A percentile compares a stretch with the other conserved stretches of the same genome.
phyloP scores from a whole-genome alignment of 768 basidiomycete species.

The Rhodotorula taiwanensis region DNA sequence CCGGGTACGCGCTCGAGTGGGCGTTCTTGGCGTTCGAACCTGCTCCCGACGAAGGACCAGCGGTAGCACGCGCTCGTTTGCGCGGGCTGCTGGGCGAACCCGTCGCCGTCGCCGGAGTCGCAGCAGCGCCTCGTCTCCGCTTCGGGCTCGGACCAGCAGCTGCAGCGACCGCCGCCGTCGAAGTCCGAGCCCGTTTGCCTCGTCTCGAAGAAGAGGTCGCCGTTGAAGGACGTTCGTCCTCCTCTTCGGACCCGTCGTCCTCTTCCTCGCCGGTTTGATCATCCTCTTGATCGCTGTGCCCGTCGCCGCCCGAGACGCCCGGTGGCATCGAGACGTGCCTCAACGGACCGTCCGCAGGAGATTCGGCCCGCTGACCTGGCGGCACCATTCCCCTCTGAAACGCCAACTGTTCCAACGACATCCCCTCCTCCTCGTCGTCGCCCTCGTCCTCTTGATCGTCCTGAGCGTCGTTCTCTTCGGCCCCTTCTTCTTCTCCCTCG shows the following conservation, averaged over 20 bases:
- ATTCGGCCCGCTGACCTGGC: too few species aligned
- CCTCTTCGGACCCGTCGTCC: too few species aligned
- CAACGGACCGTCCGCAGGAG: too few species aligned
- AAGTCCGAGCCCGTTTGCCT: neutral
- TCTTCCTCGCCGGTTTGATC: too few species aligned
- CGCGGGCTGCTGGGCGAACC: conserved; percentile 1
- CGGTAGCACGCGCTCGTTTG: neutral
- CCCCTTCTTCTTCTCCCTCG: neutral
- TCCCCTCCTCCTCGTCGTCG: neutral
- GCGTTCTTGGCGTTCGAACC: too few species aligned
- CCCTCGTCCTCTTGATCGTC: neutral
- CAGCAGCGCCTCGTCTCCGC: neutral
- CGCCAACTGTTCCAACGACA: too few species aligned
- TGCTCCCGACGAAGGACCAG: neutral
- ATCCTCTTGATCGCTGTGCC: too few species aligned
- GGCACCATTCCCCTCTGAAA: too few species aligned
- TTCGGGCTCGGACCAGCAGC: neutral
- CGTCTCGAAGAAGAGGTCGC: neutral
- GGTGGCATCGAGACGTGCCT: too few species aligned
- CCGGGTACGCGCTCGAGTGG: neutral
- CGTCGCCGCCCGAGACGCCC: neutral
- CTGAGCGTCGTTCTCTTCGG: neutral
- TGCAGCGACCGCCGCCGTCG: neutral
- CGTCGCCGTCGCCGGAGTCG: neutral
- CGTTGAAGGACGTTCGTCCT: too few species aligned